Conservation (phyloP, 2,329 filamentous ascomycete species). For the Fusarium albidum region DNA sequence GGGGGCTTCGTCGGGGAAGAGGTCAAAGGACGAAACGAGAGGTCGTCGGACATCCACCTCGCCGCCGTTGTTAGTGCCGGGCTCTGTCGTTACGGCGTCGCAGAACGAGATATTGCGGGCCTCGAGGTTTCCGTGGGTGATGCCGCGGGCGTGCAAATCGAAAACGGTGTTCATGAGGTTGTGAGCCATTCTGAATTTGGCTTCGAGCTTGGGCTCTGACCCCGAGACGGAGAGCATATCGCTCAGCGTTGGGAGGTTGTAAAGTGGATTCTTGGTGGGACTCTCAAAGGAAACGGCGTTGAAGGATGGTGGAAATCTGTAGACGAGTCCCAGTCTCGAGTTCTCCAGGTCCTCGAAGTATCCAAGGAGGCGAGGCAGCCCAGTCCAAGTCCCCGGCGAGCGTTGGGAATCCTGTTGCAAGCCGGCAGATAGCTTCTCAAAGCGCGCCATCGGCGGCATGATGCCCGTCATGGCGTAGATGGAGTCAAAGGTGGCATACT, state of each 20-base stretch:
- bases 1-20: slow-evolving; percentile 60
- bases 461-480: slow-evolving; percentile 70
- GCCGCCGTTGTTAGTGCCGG: slow-evolving; percentile 50
- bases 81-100: slow-evolving; percentile 52
- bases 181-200: slow-evolving; percentile 77
- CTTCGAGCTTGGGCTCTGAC: slow-evolving; percentile 74
- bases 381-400: slow-evolving; percentile 64
- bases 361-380: slow-evolving; percentile 67
- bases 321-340: slow-evolving; percentile 77
- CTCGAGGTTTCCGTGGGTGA: slow-evolving; percentile 75
- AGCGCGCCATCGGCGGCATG: slow-evolving; percentile 69
- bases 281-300: slow-evolving; percentile 63
- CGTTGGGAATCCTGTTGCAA: slow-evolving; percentile 63
- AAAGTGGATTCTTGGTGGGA: slow-evolving; percentile 57
- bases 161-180: slow-evolving; percentile 78
- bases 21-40: slow-evolving; percentile 76
- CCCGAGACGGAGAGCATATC: slow-evolving; percentile 61
- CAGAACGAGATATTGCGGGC: slow-evolving; percentile 75
- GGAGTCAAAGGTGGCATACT: slow-evolving; percentile 72
- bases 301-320: slow-evolving; percentile 74
- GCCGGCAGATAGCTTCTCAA: slow-evolving; percentile 68
- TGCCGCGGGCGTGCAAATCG: slow-evolving; percentile 73
- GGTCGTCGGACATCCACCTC: slow-evolving; percentile 72
- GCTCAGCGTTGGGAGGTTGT: slow-evolving; percentile 61
- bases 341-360: slow-evolving; percentile 79